A percentile compares a stretch with the other conserved stretches of the same genome.
phyloP scores from a whole-genome alignment of 257 asterid genomes.

The Solanum sejunctum region DNA sequence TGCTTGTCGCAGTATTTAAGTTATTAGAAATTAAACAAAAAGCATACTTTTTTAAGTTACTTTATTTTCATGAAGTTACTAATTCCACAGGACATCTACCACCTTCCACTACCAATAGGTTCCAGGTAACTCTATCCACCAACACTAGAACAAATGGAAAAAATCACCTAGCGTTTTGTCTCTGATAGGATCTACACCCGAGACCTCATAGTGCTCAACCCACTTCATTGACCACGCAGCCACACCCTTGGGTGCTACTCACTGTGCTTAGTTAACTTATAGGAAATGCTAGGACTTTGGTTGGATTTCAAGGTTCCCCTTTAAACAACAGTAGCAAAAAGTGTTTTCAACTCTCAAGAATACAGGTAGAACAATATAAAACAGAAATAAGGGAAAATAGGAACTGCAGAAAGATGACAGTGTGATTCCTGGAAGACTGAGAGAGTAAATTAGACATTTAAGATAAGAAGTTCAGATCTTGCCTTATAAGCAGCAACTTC shows the following conservation, averaged over 20 bases:
- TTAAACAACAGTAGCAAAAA: neutral
- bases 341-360: neutral
- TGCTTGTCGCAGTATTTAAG: neutral
- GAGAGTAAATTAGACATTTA: neutral
- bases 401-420: neutral
- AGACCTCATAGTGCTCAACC: neutral
- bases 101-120: neutral
- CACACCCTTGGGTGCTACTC: neutral
- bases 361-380: neutral
- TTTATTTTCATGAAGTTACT: no score
- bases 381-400: neutral
- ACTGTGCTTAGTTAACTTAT: neutral
- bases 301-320: neutral
- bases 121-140: neutral
- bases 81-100: no score
- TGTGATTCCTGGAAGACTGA: neutral
- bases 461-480: conserved; percentile 1
- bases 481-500: conserved; percentile 86
- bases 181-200: neutral
- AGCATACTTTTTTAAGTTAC: neutral
- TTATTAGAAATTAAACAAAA: neutral
- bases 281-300: neutral
- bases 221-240: neutral
- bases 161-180: neutral
- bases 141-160: neutral